Base-by-base conservation (phyloP, 2,329 filamentous ascomycete species). In the Dactylellina cionopaga region DNA sequence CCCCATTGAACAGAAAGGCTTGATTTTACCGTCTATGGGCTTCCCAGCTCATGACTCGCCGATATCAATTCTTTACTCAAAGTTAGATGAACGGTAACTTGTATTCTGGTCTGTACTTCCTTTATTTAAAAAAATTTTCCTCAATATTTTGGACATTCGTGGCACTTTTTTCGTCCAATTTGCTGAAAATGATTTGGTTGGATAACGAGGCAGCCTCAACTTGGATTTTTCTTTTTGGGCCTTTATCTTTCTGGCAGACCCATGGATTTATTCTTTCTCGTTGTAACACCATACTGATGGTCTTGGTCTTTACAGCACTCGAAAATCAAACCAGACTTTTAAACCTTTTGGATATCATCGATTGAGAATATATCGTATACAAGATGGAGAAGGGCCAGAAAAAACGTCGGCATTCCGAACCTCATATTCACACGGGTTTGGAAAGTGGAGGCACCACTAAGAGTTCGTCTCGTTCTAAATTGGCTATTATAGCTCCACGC, bases 201-300 rank as follows among this genome's bases (percentile, higher is more conserved):
- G 55, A 55, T 25, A 49, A 41, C 17, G 47, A n/a, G 58, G 58
- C 51, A 44, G 58, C 31, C 58, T 71, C 51, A 41, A 70, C 63
- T 46, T 58, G 25, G 51, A 71, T 59, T 72, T 65, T 54, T 46
- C 52, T 64, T 47, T 71, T 64, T 72, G 49, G 64, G 29, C 51
- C 55, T 54, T 56, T 59, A 54, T 65, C 52, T 55, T 35, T 44
- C 68, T 52, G 47, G 54, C 59, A 56, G 43, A 35, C 52, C 33
- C 68, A 65, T 71, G 58, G 56, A 71, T 65, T 72, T 43, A 64
- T 58, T 55, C 39, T 51, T 72, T 59, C 52, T 60, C 44, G 43
- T 72, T 65, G 59, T 65, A 65, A 60, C 59, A 65, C 68, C 59
- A 64, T 60, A 60, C 68, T 72, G 37, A 72, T 72, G 52, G 31